These are phyloP conservation scores for Stephanocyclus meneghinianus DNA, from an alignment of 352 stramenopile species.

Conservation along the genomic window DNA sequence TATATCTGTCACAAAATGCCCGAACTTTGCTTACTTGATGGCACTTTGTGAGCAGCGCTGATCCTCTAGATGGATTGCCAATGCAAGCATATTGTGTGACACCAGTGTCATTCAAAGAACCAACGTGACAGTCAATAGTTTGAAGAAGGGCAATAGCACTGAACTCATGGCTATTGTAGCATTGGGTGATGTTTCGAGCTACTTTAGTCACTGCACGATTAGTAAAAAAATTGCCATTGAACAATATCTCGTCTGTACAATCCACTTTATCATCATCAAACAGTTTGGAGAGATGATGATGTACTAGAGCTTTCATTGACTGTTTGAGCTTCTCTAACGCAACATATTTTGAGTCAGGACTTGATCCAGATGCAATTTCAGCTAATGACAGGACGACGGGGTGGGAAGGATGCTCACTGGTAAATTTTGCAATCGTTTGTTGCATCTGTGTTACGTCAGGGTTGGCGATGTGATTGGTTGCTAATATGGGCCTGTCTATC, in stretches of 20 bases:
- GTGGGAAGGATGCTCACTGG: neutral
- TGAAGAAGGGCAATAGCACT: neutral
- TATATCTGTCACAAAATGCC: neutral
- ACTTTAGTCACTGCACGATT: neutral
- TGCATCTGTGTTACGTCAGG: neutral
- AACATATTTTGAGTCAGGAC: neutral
- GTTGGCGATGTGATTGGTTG: neutral
- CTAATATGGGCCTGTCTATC: neutral
- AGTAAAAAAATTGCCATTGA: neutral
- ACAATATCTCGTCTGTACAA: neutral
- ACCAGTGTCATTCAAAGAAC: conserved; percentile 1
- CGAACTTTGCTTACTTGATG: neutral
- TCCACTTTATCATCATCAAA: neutral
- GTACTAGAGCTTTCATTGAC: neutral
- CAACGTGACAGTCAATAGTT: neutral
- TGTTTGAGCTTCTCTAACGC: neutral
- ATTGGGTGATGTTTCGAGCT: neutral
- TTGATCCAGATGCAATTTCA: neutral
- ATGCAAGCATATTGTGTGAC: neutral
- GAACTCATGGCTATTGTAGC: neutral
- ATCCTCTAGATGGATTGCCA: neutral
- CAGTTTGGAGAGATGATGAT: neutral
- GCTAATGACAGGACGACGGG: neutral
- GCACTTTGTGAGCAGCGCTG: neutral
- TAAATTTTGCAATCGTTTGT: neutral